phyloP scores from a whole-genome alignment of 148 eudicot species.

The Euryodendron excelsum region DNA sequence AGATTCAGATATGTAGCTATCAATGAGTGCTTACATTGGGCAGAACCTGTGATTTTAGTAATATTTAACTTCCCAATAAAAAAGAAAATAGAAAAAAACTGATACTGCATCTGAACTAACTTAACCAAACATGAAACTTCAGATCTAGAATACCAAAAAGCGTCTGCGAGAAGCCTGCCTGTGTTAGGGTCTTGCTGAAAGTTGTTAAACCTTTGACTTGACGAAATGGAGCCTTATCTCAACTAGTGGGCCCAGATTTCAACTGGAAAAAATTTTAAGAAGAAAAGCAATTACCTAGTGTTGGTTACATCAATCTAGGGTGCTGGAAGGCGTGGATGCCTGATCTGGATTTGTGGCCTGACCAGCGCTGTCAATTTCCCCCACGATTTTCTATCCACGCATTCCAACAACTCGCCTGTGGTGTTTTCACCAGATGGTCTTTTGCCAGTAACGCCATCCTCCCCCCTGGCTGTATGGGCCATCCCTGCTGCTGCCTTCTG shows the following conservation, averaged over 20 bases:
- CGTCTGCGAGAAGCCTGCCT: background rate
- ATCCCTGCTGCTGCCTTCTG: too few species aligned
- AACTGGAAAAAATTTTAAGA: background rate
- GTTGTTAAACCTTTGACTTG: background rate
- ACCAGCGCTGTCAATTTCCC: too few species aligned
- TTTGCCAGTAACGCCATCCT: too few species aligned
- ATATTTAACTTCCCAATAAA: background rate
- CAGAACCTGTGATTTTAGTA: background rate
- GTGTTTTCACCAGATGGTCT: too few species aligned
- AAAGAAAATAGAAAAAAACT: too few species aligned
- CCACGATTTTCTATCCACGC: too few species aligned
- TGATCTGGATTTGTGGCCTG: too few species aligned
- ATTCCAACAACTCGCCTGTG: too few species aligned
- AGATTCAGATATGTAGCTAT: too few species aligned
- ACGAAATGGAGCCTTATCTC: background rate
- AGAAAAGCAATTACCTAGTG: background rate
- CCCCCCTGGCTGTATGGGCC: too few species aligned
- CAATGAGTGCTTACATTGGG: background rate
- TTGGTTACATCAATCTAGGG: background rate
- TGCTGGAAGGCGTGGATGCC: background rate
- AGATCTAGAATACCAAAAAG: background rate
- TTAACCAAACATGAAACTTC: too few species aligned
- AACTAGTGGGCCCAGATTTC: background rate
- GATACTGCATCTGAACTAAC: too few species aligned
- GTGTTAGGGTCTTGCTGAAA: background rate